Base-by-base conservation (phyloP, 306 rosid genomes). In the Fagus sylvatica region DNA sequence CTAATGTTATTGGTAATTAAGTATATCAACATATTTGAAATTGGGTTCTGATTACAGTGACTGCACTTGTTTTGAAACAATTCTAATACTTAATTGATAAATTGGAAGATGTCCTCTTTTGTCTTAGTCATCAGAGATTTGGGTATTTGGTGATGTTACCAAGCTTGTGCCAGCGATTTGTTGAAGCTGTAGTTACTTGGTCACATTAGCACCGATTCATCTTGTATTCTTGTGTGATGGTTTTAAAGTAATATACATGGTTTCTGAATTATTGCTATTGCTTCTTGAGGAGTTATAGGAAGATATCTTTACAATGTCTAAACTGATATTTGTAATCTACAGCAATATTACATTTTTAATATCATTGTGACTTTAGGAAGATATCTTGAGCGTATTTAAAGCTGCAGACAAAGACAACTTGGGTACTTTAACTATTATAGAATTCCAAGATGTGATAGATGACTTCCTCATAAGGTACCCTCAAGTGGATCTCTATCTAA, bases 401-500 rank as follows among this genome's bases (percentile, higher is more conserved):
- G 92, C 89, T 17, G 96, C 96, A 34, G 97, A 95, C 85, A 89
- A 71, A 81, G 82, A 95, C 78, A 86, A 92, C 76, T 88, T 91
- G 0, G 93, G 98, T 46, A 87, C 87, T 81, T 84, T 95, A 78
- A 92, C 86, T 2, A 41, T 89, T 66, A 16, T 75, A 78, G 97
- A 95, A 84, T 86, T 95, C 75, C 77, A 73, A 79, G 96, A 89
- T 72, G 89, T 95, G 67, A 41, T 95, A 79, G 98, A 88, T 76
- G 98, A 22, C 86, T 84, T 95, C 71, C 69, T 91, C 78, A 15
- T 89, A 76, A 92, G 98, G 77, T 92, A 92, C 78, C 98, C 98
- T 15, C 98, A 95, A 82, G 84, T 95, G 41, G 96, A 91, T 33
- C 88, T 84, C 41, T 91, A 84, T 78, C 76, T 95, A 41, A 84